These are phyloP conservation scores for Vaccinium macrocarpon DNA, from an alignment of 148 eudicot species.

Conservation along the genomic window DNA sequence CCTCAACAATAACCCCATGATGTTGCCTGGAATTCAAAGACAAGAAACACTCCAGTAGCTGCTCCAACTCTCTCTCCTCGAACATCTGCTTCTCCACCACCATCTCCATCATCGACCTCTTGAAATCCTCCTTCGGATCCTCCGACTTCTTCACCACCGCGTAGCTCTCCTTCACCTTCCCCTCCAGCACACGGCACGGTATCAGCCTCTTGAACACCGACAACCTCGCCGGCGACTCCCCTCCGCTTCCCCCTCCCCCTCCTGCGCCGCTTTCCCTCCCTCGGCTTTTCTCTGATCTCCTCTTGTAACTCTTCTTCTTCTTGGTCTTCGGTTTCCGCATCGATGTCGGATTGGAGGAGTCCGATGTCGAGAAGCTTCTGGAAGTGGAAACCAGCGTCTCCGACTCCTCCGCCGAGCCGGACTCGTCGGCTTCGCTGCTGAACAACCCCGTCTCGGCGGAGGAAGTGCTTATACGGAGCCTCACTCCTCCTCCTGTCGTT, in stretches of 20 bases:
- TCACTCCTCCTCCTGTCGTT: background rate
- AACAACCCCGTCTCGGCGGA: constrained; percentile 40
- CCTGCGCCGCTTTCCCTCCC: background rate
- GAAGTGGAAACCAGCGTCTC: constrained; percentile 54
- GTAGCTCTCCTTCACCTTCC: constrained; percentile 75
- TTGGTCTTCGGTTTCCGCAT: background rate
- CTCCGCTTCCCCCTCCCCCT: background rate
- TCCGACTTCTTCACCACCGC: constrained; percentile 77
- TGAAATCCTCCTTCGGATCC: constrained; percentile 76
- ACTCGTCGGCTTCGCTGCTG: constrained; percentile 29
- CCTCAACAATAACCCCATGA: constrained; percentile 63
- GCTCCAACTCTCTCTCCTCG: constrained; percentile 58
- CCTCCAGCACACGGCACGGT: constrained; percentile 64
- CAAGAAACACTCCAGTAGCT: constrained; percentile 63
- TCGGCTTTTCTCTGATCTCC: background rate
- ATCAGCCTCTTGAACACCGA: constrained; percentile 74
- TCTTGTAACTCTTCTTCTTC: background rate
- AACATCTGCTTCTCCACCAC: constrained; percentile 82
- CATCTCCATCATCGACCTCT: constrained; percentile 86
- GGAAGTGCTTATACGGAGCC: constrained; percentile 36
- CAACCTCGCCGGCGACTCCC: constrained; percentile 58
- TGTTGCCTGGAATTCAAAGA: constrained; percentile 52
- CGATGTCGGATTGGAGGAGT: constrained; percentile 24
- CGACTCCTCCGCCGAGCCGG: constrained; percentile 14
- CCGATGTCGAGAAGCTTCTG: constrained; percentile 41